These are phyloP conservation scores for Jasminum sambac DNA, from an alignment of 257 asterid genomes.

Conservation along the genomic window DNA sequence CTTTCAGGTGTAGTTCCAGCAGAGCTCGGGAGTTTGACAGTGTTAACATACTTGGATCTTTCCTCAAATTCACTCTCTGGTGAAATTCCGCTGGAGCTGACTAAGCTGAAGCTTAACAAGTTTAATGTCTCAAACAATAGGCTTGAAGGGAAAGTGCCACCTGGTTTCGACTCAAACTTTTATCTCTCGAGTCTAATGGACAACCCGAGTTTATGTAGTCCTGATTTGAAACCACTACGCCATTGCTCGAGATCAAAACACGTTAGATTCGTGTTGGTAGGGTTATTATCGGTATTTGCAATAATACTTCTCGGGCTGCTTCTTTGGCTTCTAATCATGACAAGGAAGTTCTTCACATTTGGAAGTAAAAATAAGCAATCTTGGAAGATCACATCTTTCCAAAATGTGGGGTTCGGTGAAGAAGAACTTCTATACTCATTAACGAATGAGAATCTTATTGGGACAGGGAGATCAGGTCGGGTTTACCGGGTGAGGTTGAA, in stretches of 20 bases:
- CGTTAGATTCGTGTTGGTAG: conserved; percentile 40
- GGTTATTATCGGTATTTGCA: conserved; percentile 51
- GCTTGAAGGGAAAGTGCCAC: conserved; percentile 76
- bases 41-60: conserved; percentile 58
- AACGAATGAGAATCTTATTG: conserved; percentile 60
- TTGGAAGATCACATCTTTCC: conserved; percentile 73
- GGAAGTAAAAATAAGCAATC: conserved; percentile 31
- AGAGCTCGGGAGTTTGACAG: conserved; percentile 58
- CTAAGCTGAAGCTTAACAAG: conserved; percentile 61
- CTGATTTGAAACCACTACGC: conserved; percentile 50
- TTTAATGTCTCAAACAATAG: conserved; percentile 71
- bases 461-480: conserved; percentile 76
- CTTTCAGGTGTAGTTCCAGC: conserved; percentile 64
- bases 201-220: conserved; percentile 69
- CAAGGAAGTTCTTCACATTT: conserved; percentile 38
- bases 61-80: conserved; percentile 65
- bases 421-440: conserved; percentile 53
- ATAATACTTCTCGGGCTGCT: conserved; percentile 45
- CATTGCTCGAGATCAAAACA: conserved; percentile 54
- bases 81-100: conserved; percentile 52
- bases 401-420: conserved; percentile 50
- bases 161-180: conserved; percentile 40
- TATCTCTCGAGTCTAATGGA: conserved; percentile 54
- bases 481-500: conserved; percentile 65
- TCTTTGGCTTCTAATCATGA: conserved; percentile 53